A percentile compares a stretch with the other conserved stretches of the same genome.
phyloP scores from a whole-genome alignment of 495 filamentous ascomycete genomes.

The Penicillium paxilli region DNA sequence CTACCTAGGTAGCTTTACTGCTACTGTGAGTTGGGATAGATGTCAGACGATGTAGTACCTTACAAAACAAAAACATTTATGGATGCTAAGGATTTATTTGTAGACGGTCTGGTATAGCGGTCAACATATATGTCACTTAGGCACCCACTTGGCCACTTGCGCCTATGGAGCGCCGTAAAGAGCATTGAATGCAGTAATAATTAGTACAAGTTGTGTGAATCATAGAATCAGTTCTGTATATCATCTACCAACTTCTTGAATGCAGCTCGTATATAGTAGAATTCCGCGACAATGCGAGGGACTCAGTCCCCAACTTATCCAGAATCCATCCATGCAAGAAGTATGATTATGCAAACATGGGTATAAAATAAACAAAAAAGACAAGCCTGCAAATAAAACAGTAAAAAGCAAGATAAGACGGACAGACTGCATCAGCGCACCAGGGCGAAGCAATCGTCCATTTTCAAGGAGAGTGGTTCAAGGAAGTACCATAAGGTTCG shows the following conservation, averaged over 20 bases:
- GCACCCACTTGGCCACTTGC: no score
- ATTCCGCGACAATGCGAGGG: neutral
- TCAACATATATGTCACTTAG: no score
- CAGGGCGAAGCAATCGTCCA: neutral
- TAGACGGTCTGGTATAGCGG: no score
- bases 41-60: no score
- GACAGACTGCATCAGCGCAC: slow-evolving; percentile 3
- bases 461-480: neutral
- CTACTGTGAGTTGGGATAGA: no score
- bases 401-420: neutral
- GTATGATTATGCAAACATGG: slow-evolving; percentile 8
- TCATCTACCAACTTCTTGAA: slow-evolving; percentile 9
- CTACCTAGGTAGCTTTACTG: no score
- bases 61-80: no score
- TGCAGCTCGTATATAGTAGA: slow-evolving; percentile 8
- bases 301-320: neutral
- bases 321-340: slow-evolving; percentile 4
- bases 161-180: no score
- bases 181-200: neutral
- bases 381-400: neutral
- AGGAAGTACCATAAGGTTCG: no score
- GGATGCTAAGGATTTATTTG: no score
- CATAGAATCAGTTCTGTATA: neutral
- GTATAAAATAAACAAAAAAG: slow-evolving; percentile 12
- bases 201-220: neutral